Percentiles rank a stretch among this genome's conserved stretches.
These are phyloP conservation scores for Candida alai DNA, from an alignment of 805 yeast genomes.

Conservation along the genomic window DNA sequence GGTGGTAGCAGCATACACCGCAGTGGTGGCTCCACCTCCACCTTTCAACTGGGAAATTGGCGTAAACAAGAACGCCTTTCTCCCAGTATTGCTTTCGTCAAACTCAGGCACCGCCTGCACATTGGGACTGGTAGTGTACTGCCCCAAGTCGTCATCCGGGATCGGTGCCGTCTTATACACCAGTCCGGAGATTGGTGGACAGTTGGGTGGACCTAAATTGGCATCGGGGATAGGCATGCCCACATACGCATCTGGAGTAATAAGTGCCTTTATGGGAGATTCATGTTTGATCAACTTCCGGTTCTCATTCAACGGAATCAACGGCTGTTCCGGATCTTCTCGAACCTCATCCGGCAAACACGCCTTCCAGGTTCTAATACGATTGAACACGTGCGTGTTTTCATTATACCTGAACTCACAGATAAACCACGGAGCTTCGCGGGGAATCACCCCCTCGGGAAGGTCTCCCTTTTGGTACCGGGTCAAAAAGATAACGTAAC, in stretches of 20 bases:
- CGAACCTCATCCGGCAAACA: constrained; percentile 96
- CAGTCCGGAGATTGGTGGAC: constrained; percentile 94
- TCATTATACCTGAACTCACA: constrained; percentile 96
- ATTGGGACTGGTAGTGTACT: constrained; percentile 46
- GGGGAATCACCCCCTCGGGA: constrained; percentile 53
- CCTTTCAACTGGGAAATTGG: constrained; percentile 42
- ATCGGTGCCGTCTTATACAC: constrained; percentile 76
- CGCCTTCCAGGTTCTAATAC: constrained; percentile 97
- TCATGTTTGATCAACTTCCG: constrained; percentile 70
- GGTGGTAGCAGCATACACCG: constrained; percentile 16
- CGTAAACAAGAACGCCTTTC: constrained; percentile 41
- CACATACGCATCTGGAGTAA: constrained; percentile 70
- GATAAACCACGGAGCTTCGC: constrained; percentile 81
- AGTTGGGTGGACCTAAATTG: constrained; percentile 68
- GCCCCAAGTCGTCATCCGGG: constrained; percentile 80
- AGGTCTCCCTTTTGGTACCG: constrained; percentile 95
- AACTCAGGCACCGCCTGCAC: constrained; percentile 36
- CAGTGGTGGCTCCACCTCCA: constrained; percentile 23
- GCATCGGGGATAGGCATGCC: constrained; percentile 82
- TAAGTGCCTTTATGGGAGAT: constrained; percentile 77
- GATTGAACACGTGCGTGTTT: constrained; percentile 82
- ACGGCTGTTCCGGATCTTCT: constrained; percentile 71
- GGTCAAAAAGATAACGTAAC: constrained; percentile 92
- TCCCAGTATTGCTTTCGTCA: constrained; percentile 32
- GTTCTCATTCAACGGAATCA: constrained; percentile 63